Conservation (phyloP, 495 filamentous ascomycete genomes). For the Aspergillus coremiiformis region DNA sequence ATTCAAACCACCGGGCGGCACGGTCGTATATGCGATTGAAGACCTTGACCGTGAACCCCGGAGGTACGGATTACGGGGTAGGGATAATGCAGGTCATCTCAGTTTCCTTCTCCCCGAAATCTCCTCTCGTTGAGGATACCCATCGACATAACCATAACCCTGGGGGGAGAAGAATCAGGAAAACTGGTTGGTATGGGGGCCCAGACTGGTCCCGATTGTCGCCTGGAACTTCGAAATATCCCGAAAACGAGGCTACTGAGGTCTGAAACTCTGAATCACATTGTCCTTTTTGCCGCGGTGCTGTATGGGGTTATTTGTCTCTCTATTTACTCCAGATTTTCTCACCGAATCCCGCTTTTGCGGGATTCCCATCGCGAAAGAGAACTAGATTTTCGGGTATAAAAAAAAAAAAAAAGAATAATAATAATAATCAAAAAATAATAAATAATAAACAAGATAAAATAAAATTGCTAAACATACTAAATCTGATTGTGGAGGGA, state of each 20-base stretch:
- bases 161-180: background rate
- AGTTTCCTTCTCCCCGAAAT: background rate
- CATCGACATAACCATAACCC: too few relatives aligned
- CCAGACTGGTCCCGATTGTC: background rate
- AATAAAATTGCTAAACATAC: background rate
- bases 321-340: background rate
- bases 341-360: background rate
- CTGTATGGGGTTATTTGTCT: background rate
- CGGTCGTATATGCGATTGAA: background rate
- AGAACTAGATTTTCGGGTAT: background rate
- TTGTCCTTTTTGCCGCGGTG: background rate
- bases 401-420: too few relatives aligned
- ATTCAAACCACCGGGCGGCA: background rate
- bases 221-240: background rate
- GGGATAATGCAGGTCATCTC: background rate
- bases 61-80: background rate
- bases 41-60: background rate
- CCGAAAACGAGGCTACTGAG: background rate
- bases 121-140: background rate
- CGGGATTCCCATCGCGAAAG: background rate
- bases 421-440: too few relatives aligned
- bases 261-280: too few relatives aligned
- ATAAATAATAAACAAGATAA: too few relatives aligned
- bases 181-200: background rate
- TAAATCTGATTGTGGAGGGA: constrained; percentile 7